phyloP scores from a whole-genome alignment of 306 rosid species.

The Arachis hypogaea region DNA sequence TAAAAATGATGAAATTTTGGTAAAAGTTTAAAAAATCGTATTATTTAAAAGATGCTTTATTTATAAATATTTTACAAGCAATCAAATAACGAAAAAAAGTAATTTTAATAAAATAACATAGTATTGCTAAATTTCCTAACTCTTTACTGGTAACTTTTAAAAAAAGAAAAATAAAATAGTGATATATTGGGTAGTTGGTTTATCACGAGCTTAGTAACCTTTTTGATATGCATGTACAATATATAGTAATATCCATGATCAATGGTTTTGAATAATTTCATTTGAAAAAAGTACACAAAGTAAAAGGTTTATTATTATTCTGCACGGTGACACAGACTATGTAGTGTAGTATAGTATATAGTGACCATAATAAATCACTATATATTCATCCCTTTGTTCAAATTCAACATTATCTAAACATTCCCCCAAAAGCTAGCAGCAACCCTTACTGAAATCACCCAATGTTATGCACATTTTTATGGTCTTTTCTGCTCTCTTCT shows the following conservation, averaged over 20 bases:
- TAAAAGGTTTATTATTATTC: conserved; percentile 21
- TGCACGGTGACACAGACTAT: conserved; percentile 1
- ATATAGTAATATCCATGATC: not conserved
- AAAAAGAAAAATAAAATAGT: not conserved
- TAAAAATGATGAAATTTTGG: no score
- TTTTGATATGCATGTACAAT: not conserved
- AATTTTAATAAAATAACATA: no score
- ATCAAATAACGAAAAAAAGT: no score
- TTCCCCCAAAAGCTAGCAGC: conserved; percentile 38
- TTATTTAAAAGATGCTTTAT: no score
- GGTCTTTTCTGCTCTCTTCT: conserved; percentile 21
- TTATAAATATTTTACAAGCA: no score
- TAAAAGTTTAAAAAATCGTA: no score
- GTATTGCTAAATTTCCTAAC: no score
- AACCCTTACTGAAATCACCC: conserved; percentile 29
- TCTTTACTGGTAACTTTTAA: no score
- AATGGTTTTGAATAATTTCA: no score
- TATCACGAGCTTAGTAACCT: conserved; percentile 14
- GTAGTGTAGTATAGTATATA: not conserved
- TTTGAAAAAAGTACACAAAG: conserved; percentile 6
- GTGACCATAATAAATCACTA: conserved; percentile 32
- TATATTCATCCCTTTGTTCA: conserved; percentile 2
- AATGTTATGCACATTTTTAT: conserved; percentile 2
- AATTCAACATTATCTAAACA: conserved; percentile 33
- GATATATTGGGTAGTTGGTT: not conserved